Evolutionary conservation across 2,329 filamentous ascomycete species (phyloP), one percentile per base, ranked within the genome.

Genomic region (Aaosphaeria arxii): DNA sequence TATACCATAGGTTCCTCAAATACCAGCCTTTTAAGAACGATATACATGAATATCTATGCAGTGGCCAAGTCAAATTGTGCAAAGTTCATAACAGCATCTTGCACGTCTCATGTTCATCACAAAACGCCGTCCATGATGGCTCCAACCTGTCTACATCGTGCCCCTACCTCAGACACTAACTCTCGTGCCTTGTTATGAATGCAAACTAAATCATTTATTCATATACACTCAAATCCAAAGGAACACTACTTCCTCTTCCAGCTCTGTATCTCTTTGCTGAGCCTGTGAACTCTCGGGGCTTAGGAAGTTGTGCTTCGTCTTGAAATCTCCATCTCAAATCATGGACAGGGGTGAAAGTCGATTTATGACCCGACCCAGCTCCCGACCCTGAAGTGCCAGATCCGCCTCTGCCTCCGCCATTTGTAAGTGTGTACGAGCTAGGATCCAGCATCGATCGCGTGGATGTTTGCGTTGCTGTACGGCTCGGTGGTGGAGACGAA

Each of bases 241-340:
- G 94, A 57, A 97, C 91, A 75, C 89, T 96, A 73, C 91, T 96
- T 31, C 91, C 92, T 65, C 92, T 82, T 6, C 94, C 94, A 33
- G 94, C 94, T 53, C 92, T 80, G 71, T 97, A 99, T 66, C 83
- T 84, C 67, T 87, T 91, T 17, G 80, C 74, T 4, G 82, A 84
- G n/a, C 87, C 87, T 1, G 78, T 73, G 64, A 95, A 96, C 1
- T 88, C 84, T 61, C 92, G 80, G 24, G 92, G 92, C 59, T 91
- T 92, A 0, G 94, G 92, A 42, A 97, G 78, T 58, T 88, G 79
- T 33, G 79, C 81, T 60, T 96, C 92, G 42, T 86, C 82, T 59
- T 92, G 87, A 65, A 96, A 99, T 55, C 86, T 87, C 85, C 91
- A 99, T 57, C 92, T 80, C 46, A 78, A 70, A 69, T 97, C 94